Evolutionary conservation across 176 grass and related monocot species (phyloP).

Genomic region (Chloris gayana): DNA sequence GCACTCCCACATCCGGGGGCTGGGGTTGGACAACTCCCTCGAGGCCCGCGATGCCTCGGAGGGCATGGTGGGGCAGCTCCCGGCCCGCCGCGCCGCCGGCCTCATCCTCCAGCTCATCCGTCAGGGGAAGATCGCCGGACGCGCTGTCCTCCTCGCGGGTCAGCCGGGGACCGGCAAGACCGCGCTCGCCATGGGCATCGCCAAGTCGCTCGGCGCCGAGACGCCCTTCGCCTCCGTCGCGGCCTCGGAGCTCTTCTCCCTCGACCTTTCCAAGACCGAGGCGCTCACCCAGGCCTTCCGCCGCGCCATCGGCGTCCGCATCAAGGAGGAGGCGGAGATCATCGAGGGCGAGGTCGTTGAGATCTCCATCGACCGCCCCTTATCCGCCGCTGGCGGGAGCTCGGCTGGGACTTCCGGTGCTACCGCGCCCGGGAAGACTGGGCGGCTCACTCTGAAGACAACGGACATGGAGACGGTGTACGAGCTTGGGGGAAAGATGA

Average conservation of each 20-base stretch:
- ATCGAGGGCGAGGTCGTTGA: conserved; percentile 99
- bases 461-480: conserved; percentile 98
- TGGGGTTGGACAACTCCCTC: conserved; percentile 81
- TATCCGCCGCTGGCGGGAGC: conserved; percentile 33
- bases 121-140: conserved; percentile 82
- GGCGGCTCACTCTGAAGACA: conserved; percentile 87
- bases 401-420: conserved; percentile 42
- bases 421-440: conserved; percentile 52
- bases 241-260: conserved; percentile 90
- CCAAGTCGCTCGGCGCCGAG: conserved; percentile 88
- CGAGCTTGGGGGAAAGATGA: conserved; percentile 96
- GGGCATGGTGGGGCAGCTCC: conserved; percentile 96
- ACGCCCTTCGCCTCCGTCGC: conserved; percentile 90
- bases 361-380: conserved; percentile 85
- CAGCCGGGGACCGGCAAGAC: conserved; percentile 97
- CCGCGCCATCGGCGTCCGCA: conserved; percentile 86
- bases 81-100: conserved; percentile 74
- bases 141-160: conserved; percentile 82
- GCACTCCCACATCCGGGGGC: conserved; percentile 97
- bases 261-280: conserved; percentile 94
- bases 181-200: conserved; percentile 91
- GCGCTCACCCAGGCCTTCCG: conserved; percentile 91
- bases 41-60: conserved; percentile 86
- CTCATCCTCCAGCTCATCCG: conserved; percentile 92
- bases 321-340: conserved; percentile 98